Evolutionary conservation across 2,329 filamentous ascomycete genomes (phyloP), one percentile per base, ranked within the genome.

Genomic region (Diaporthe sp.): DNA sequence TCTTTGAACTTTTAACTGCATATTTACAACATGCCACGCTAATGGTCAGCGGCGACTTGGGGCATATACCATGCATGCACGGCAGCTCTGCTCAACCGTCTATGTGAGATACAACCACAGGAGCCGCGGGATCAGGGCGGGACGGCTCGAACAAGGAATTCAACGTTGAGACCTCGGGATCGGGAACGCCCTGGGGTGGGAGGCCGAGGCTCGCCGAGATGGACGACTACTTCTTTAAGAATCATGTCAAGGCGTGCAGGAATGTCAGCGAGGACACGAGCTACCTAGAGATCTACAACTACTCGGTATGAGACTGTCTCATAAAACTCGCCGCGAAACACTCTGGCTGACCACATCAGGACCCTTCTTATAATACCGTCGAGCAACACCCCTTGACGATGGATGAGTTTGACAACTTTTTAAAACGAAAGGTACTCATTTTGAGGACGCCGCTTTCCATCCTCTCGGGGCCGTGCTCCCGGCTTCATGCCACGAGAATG

Each of bases 241-340:
- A 81, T 42, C 85, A 87, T 78, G 84, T 91, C 73, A 79, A 83
- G 13, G 80, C 85, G 59, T 91, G 88, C 79, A 84, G 81, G 30
- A 82, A 84, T 42, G 87, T 91, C 63, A 75, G 81, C 4, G 90
- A 92, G 80, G 82, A 81, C 71, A 91, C 89, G 25, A 86, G 83
- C 76, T 92, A 90, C 79, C 77, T 91, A 32, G 88, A 91, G 79
- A 88, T 91, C 50, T 85, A 90, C 78, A 91, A 91, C 77, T 91
- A 90, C 77, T 87, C 89, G 79, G 89, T 91, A 80, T 76, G 87
- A 79, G 69, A 61, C 70, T 56, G 39, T 71, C 71, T 71, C 65
- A 32, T 74, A 70, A n/a, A n/a, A n/a, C n/a, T n/a, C n/a, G n/a
- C n/a, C n/a, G n/a, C n/a, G n/a, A n/a, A n/a, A n/a, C n/a, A n/a